Evolutionary conservation across 2,329 filamentous ascomycete genomes (phyloP).

Genomic region (Epichloe elymi): DNA sequence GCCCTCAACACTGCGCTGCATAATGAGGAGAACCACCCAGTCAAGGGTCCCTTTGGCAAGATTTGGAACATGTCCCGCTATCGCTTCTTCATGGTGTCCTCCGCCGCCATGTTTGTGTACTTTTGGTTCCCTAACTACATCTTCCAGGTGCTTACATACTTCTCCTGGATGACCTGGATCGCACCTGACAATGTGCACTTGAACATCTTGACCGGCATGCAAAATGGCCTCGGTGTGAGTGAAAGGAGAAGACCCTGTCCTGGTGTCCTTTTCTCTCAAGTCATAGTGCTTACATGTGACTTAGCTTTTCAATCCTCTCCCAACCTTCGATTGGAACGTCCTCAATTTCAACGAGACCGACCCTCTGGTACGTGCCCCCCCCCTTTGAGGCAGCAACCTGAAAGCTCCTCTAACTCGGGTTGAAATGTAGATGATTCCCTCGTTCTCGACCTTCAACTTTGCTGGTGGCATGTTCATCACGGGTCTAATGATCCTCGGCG

Average conservation of each 20-base stretch:
- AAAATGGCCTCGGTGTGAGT: slow-evolving; percentile 22
- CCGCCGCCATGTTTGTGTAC: slow-evolving; percentile 35
- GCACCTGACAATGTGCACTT: slow-evolving; percentile 27
- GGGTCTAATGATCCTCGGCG: slow-evolving; percentile 16
- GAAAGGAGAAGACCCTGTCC: background rate
- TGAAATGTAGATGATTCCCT: slow-evolving; percentile 17
- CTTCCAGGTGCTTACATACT: slow-evolving; percentile 32
- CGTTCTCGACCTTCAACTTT: slow-evolving; percentile 23
- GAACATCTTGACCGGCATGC: slow-evolving; percentile 22
- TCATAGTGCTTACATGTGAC: background rate
- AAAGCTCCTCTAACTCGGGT: background rate
- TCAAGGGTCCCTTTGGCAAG: slow-evolving; percentile 17
- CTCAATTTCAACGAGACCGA: slow-evolving; percentile 15
- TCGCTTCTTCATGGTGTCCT: slow-evolving; percentile 32
- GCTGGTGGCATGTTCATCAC: slow-evolving; percentile 18
- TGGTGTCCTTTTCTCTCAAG: background rate
- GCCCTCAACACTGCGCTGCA: slow-evolving; percentile 37
- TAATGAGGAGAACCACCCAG: slow-evolving; percentile 20
- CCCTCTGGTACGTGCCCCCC: slow-evolving; percentile 15
- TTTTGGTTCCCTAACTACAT: slow-evolving; percentile 42
- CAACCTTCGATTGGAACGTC: slow-evolving; percentile 33
- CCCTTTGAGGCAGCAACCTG: no score
- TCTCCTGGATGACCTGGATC: slow-evolving; percentile 43
- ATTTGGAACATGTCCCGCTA: slow-evolving; percentile 30
- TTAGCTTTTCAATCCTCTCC: slow-evolving; percentile 21